Conservation (phyloP, 192 early-diverging fungal species). For the Umbelopsis vinacea region DNA sequence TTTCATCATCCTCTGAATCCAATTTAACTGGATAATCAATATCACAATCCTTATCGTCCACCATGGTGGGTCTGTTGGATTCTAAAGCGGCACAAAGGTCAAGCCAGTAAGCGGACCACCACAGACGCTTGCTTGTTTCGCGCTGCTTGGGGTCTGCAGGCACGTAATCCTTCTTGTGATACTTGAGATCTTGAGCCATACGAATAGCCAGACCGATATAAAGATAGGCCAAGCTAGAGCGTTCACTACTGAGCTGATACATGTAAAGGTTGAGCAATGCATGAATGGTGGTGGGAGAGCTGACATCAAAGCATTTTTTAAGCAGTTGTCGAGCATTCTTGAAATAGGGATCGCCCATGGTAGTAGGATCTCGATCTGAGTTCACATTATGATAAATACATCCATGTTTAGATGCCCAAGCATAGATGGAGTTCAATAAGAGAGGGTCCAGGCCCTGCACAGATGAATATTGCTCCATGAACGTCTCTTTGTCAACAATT, state of each 20-base stretch:
- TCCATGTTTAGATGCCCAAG: constrained; percentile 47
- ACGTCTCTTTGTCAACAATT: constrained; percentile 39
- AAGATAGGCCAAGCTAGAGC: constrained; percentile 43
- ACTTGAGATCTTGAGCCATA: constrained; percentile 50
- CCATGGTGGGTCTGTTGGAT: constrained; percentile 48
- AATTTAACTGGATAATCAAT: constrained; percentile 42
- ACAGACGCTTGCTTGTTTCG: constrained; percentile 45
- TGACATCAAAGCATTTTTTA: constrained; percentile 49
- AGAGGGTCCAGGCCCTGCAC: constrained; percentile 34
- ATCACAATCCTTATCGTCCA: constrained; percentile 49
- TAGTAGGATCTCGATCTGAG: constrained; percentile 29
- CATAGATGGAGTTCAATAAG: constrained; percentile 45
- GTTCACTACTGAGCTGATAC: constrained; percentile 45
- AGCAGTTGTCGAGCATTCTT: constrained; percentile 46
- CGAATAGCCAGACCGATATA: constrained; percentile 49
- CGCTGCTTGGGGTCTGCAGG: constrained; percentile 37
- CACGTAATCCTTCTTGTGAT: constrained; percentile 45
- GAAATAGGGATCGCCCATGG: constrained; percentile 44
- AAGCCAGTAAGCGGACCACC: constrained; percentile 51
- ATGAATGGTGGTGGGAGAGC: constrained; percentile 44
- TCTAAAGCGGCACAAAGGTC: constrained; percentile 49
- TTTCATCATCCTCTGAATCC: constrained; percentile 43
- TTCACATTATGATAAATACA: constrained; percentile 40
- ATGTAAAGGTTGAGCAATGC: constrained; percentile 47
- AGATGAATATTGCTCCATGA: constrained; percentile 28